Conservation (phyloP, 805 yeast genomes). For the Candida qinlingensis region DNA sequence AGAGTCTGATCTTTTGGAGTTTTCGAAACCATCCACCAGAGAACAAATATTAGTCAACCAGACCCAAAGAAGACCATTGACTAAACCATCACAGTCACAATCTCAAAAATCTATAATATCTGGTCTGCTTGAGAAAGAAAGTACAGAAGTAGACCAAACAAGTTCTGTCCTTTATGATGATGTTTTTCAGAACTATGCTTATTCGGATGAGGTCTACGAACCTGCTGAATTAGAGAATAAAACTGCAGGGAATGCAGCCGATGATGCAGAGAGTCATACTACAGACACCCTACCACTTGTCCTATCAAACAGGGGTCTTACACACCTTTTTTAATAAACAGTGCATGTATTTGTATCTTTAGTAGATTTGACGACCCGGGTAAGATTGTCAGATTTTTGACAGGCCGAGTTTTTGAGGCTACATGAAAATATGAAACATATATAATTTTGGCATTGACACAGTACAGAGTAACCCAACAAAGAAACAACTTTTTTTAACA, state of each 20-base stretch:
- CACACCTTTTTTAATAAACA: constrained; percentile 4
- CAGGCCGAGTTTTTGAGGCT: constrained; percentile 7
- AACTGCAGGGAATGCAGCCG: background rate
- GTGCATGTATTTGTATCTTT: background rate
- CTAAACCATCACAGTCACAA: constrained; percentile 1
- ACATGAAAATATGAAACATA: no score
- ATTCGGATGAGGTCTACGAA: constrained; percentile 13
- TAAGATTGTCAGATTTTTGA: background rate
- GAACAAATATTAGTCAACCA: background rate
- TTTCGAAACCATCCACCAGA: constrained; percentile 4
- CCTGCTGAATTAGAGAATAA: background rate
- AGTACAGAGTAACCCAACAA: no score
- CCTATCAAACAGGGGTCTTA: constrained; percentile 4
- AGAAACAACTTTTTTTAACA: no score
- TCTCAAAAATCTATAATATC: constrained; percentile 9
- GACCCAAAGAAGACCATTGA: background rate
- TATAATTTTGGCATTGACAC: no score
- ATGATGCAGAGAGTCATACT: background rate
- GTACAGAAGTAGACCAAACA: constrained; percentile 1
- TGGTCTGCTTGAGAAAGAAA: constrained; percentile 1
- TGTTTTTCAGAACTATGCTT: constrained; percentile 19
- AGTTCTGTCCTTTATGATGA: constrained; percentile 14
- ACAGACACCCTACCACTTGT: constrained; percentile 4
- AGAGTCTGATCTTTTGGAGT: constrained; percentile 13
- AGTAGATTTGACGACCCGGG: background rate